Evolutionary conservation across 768 basidiomycete species (phyloP), one percentile per base, ranked within the genome.

Genomic region (Leucogyrophana mollusca): DNA sequence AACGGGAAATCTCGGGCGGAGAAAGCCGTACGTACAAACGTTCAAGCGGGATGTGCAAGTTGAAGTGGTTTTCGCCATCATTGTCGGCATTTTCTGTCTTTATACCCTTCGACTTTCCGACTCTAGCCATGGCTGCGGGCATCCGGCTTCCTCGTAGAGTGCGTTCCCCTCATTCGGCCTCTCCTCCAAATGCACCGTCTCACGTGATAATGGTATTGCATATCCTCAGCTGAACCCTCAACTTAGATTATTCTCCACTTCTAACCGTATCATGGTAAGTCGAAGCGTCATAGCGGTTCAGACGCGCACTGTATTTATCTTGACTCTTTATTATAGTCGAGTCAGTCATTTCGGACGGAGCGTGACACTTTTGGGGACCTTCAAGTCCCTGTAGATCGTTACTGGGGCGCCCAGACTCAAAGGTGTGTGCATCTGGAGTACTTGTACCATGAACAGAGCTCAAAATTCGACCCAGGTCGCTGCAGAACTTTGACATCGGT

Each of bases 401-500:
- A 98, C 70, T 99, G 94, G 93, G 96, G 96, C 49, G 94, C 94
- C 14, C 96, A 98, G 69, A 99, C 96, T 11, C 95, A 98, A 63
- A 79, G 96, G 90, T 87, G 56, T 18, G 70, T 61, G 30, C 5
- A 20, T 7, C 34, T 13, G 9, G 6, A 3, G 24, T 27, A 14
- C 22, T 18, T 9, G 37, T 14, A 35, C n/a, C n/a, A n/a, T n/a
- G n/a, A n/a, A n/a, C n/a, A n/a, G 22, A n/a, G 3, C 53, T 59
- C 41, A 67, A 40, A 40, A 42, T 7, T 6, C 40, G 14, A 25
- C 25, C 2, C 22, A 91, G 92, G 36, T 95, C 93, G 16, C 74
- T 98, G 51, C 89, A 94, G 68, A 99, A 99, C 68, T 99, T 99
- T 57, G 94, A 99, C 63, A 99, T 99, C 56, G 96, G 96, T 48